These are phyloP conservation scores for Aspergillus ustus DNA, from an alignment of 2,329 filamentous ascomycete genomes.

Conservation along the genomic window DNA sequence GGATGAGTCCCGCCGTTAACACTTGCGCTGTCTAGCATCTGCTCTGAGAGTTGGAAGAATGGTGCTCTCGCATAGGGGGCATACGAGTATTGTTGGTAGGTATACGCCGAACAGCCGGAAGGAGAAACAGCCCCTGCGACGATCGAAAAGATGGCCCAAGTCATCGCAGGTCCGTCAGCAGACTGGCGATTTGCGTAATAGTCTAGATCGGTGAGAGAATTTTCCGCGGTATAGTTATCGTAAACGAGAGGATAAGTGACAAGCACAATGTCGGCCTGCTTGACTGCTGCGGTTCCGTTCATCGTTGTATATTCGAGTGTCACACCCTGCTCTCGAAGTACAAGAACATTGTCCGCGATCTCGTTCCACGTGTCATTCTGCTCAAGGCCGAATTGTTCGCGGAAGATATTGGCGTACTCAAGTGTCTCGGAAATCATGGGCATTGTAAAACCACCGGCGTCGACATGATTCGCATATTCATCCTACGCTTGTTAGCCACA, in stretches of 20 bases:
- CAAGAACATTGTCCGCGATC: constrained; percentile 60
- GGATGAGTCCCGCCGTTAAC: constrained; percentile 70
- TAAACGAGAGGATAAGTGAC: constrained; percentile 68
- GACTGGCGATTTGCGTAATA: constrained; percentile 74
- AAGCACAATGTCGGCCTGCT: constrained; percentile 73
- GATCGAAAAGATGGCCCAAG: constrained; percentile 71
- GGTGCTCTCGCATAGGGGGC: constrained; percentile 68
- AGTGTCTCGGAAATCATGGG: constrained; percentile 62
- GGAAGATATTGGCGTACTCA: constrained; percentile 61
- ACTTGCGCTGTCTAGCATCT: constrained; percentile 64
- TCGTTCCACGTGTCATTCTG: constrained; percentile 63
- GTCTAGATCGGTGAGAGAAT: constrained; percentile 63
- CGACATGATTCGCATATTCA: constrained; percentile 69
- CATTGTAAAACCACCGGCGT: constrained; percentile 73
- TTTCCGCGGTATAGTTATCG: constrained; percentile 54
- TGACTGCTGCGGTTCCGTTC: constrained; percentile 69
- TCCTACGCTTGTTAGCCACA: constrained; percentile 45
- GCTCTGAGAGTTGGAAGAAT: constrained; percentile 74
- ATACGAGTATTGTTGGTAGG: constrained; percentile 67
- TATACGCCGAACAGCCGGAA: constrained; percentile 70
- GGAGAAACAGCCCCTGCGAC: constrained; percentile 68
- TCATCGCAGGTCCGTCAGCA: constrained; percentile 72
- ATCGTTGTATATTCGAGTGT: constrained; percentile 68
- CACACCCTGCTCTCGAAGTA: constrained; percentile 63
- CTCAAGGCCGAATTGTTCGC: constrained; percentile 58